These are phyloP conservation scores for Irpex rosettiformis DNA, from an alignment of 1,284 basidiomycete species.

Conservation along the genomic window DNA sequence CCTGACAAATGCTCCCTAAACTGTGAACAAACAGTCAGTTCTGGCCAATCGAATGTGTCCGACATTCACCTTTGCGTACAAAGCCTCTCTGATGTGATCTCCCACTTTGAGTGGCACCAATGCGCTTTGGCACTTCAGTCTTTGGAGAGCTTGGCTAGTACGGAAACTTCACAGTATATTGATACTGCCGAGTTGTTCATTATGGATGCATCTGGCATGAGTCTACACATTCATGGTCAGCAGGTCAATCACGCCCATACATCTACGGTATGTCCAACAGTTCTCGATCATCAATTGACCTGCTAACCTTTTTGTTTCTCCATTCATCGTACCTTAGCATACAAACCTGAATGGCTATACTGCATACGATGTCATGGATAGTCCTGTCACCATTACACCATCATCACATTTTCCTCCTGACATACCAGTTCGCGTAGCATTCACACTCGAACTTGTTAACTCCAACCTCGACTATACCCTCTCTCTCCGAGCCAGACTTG, in stretches of 20 bases:
- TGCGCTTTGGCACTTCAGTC: background rate
- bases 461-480: background rate
- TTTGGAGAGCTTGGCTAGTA: background rate
- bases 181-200: background rate
- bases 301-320: background rate
- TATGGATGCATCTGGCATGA: background rate
- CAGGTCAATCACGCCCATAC: background rate
- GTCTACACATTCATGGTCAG: background rate
- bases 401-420: background rate
- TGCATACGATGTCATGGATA: background rate
- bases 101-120: background rate
- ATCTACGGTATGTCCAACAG: background rate
- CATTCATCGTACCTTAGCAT: background rate
- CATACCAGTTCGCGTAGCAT: background rate
- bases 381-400: background rate
- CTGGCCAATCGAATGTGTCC: background rate
- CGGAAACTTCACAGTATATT: background rate
- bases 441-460: background rate
- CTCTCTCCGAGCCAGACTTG: background rate
- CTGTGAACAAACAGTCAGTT: background rate
- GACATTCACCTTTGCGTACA: background rate
- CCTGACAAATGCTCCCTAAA: background rate
- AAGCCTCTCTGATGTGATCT: background rate
- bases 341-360: background rate
- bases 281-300: background rate